These are phyloP conservation scores for Penicillium sp. DNA, from an alignment of 2,329 filamentous ascomycete genomes.

Conservation along the genomic window DNA sequence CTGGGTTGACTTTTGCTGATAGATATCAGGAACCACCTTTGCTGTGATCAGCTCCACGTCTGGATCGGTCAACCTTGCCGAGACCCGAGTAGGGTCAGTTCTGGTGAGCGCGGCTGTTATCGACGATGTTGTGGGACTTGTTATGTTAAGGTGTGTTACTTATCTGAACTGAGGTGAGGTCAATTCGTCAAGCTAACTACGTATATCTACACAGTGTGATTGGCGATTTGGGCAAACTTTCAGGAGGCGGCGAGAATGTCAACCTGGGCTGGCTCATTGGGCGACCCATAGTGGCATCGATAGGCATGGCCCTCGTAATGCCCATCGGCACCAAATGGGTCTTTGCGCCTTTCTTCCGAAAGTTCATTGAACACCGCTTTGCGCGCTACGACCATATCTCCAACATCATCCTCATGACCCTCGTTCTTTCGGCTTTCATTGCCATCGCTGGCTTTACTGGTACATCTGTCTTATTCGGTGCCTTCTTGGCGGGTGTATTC, in stretches of 20 bases:
- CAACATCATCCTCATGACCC: slow-evolving; percentile 30
- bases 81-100: slow-evolving; percentile 39
- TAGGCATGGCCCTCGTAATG: slow-evolving; percentile 29
- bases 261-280: slow-evolving; percentile 35
- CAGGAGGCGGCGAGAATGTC: slow-evolving; percentile 9
- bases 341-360: slow-evolving; percentile 33
- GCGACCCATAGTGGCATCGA: slow-evolving; percentile 33
- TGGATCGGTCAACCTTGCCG: slow-evolving; percentile 33
- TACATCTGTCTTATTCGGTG: slow-evolving; percentile 34
- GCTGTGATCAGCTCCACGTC: slow-evolving; percentile 26
- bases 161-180: not conserved
- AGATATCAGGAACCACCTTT: slow-evolving; percentile 22
- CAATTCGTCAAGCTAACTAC: not conserved
- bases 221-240: slow-evolving; percentile 22
- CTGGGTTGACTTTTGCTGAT: not conserved
- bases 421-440: slow-evolving; percentile 28
- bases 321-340: slow-evolving; percentile 33
- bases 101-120: slow-evolving; percentile 43
- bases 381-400: slow-evolving; percentile 28
- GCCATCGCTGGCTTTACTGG: slow-evolving; percentile 31
- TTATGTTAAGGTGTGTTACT: slow-evolving; percentile 25
- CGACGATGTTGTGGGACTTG: slow-evolving; percentile 41
- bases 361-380: slow-evolving; percentile 29
- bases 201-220: slow-evolving; percentile 24
- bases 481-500: slow-evolving; percentile 32